Conservation (phyloP, 1,284 basidiomycete species). For the Melanopsichium pennsylvanicum region DNA sequence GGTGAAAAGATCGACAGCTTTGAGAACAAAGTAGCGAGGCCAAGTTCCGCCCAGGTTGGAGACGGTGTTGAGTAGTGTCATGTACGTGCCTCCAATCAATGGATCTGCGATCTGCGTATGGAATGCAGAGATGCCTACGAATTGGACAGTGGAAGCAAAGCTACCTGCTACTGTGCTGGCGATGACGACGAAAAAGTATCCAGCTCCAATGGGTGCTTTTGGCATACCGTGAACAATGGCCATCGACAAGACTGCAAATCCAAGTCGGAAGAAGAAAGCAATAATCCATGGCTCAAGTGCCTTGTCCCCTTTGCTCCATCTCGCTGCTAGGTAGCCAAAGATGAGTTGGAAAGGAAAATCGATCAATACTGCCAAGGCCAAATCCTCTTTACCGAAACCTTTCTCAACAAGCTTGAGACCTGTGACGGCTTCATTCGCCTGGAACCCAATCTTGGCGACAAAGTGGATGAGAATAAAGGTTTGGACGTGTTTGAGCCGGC, state of each 20-base stretch:
- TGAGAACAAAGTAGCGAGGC: constrained; percentile 91
- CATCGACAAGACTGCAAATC: constrained; percentile 76
- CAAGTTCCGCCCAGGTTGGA: constrained; percentile 97
- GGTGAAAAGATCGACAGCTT: constrained; percentile 68
- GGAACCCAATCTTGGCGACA: constrained; percentile 93
- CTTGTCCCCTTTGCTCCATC: constrained; percentile 72
- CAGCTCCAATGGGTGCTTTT: constrained; percentile 68
- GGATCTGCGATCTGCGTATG: constrained; percentile 97
- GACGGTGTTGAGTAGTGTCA: constrained; percentile 87
- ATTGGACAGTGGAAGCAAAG: constrained; percentile 94
- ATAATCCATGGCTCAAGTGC: constrained; percentile 75
- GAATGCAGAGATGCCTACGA: constrained; percentile 97
- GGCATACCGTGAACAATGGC: constrained; percentile 87
- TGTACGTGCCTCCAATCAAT: constrained; percentile 78
- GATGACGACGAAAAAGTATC: constrained; percentile 82
- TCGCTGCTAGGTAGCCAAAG: constrained; percentile 93
- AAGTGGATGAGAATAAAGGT: constrained; percentile 85
- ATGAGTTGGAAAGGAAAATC: constrained; percentile 98
- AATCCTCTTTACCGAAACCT: constrained; percentile 91
- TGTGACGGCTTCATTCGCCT: constrained; percentile 91
- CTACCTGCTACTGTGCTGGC: constrained; percentile 83
- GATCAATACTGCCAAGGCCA: constrained; percentile 91
- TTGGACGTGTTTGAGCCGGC: constrained; percentile 90
- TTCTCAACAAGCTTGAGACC: constrained; percentile 96
- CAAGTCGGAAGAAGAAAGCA: constrained; percentile 87